These are phyloP conservation scores for Hymenoscyphus fructigenus DNA, from an alignment of 2,329 filamentous ascomycete genomes.

Conservation along the genomic window DNA sequence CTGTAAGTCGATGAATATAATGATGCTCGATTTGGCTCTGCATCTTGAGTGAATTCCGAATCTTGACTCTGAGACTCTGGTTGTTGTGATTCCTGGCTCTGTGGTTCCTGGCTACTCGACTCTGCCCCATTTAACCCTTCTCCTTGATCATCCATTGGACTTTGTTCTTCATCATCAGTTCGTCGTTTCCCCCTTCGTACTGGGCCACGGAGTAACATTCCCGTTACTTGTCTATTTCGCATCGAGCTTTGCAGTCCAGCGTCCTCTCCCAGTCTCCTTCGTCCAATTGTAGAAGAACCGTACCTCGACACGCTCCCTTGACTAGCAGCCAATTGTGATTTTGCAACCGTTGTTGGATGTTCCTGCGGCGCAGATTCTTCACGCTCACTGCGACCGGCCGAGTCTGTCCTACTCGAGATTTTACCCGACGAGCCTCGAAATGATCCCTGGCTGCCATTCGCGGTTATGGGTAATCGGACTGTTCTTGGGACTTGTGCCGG, in stretches of 20 bases:
- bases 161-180: slow-evolving; percentile 48
- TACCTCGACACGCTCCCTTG: slow-evolving; percentile 55
- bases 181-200: slow-evolving; percentile 71
- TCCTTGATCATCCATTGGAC: slow-evolving; percentile 37
- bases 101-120: slow-evolving; percentile 35
- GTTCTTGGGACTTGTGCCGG: slow-evolving; percentile 34
- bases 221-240: slow-evolving; percentile 74
- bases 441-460: slow-evolving; percentile 27
- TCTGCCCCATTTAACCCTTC: slow-evolving; percentile 34
- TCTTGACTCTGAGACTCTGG: slow-evolving; percentile 32
- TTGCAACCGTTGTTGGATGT: slow-evolving; percentile 47
- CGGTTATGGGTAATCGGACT: slow-evolving; percentile 31
- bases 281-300: slow-evolving; percentile 47
- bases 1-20: slow-evolving; percentile 28
- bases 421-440: slow-evolving; percentile 33
- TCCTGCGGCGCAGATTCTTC: slow-evolving; percentile 28
- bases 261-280: slow-evolving; percentile 60
- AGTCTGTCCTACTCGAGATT: slow-evolving; percentile 28
- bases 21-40: slow-evolving; percentile 39
- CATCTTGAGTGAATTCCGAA: slow-evolving; percentile 25
- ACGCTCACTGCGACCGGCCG: slow-evolving; percentile 27
- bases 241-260: slow-evolving; percentile 69
- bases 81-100: slow-evolving; percentile 27
- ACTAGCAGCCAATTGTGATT: slow-evolving; percentile 47
- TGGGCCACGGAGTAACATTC: slow-evolving; percentile 76